Base-by-base conservation (phyloP, 805 yeast species). In the Schwanniomyces occidentalis region DNA sequence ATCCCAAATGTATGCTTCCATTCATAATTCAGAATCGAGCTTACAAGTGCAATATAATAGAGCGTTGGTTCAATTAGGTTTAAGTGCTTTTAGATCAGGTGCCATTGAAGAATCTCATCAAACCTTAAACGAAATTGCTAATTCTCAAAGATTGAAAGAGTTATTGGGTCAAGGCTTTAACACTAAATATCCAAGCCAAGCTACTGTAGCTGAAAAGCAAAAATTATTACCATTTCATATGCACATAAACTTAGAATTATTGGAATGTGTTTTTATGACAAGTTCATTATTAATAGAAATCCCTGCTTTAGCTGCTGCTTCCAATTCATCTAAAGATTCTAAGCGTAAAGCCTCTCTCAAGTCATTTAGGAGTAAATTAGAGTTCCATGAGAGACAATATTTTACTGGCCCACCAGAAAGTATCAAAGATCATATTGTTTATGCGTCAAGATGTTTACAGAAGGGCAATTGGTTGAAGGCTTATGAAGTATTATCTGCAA, bases 361-460 rank as follows among this genome's bases (percentile, higher is more conserved):
- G 66, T 86, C 95, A 18, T 89, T 93, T 73, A 83, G 91, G 65
- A 81, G 95, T 58, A 78, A 85, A 61, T 75, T 93, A 48, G 98
- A 93, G 60, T 85, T 83, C 70, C 89, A 86, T 56, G 96, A 90
- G 58, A 84, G 91, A 65, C 96, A 90, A 63, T 84, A 84, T 38
- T 93, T 91, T 74, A 87, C 88, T 44, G 99, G 98, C 27, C 99
- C 99, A 30, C 96, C 98, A 35, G 99, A 93, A 68, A 87, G 90
- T 61, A 85, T 95, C 29, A 83, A 95, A 54, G 99, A 93, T 62
- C 86, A 78, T 64, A 82, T 93, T 50, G 82, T 91, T 75, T 86
- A 85, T 61, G 95, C 97, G 31, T 95, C 97, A 26, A 82, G 82
- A 64, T 79, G 87, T 20, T 78, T 93, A 62, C 86, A 85, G 58